phyloP scores from a whole-genome alignment of 176 grass and related monocot species.

The Eragrostis nindensis region DNA sequence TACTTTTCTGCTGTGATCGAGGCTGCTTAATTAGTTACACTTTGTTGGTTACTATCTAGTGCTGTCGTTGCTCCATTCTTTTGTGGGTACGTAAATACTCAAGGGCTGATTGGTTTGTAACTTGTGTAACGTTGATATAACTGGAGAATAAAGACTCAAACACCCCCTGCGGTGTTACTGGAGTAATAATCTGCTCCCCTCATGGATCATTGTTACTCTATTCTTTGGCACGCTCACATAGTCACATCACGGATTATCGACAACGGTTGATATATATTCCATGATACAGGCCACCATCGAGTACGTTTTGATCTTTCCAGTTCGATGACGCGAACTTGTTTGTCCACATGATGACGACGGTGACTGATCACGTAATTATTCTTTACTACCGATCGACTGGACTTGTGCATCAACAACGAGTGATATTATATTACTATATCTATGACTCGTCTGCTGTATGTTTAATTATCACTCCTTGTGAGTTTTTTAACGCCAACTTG shows the following conservation, averaged over 20 bases:
- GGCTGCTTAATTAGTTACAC: neutral
- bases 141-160: slow-evolving; percentile 26
- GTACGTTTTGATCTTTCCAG: neutral
- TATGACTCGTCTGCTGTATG: neutral
- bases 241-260: neutral
- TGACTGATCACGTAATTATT: neutral
- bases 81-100: slow-evolving; percentile 48
- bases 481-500: no score
- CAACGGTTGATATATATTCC: neutral
- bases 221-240: neutral
- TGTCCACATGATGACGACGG: neutral
- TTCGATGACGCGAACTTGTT: neutral
- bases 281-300: neutral
- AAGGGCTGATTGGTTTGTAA: slow-evolving; percentile 35
- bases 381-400: no score
- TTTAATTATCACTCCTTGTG: no score
- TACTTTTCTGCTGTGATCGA: no score
- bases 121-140: slow-evolving; percentile 6
- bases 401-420: no score
- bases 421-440: no score
- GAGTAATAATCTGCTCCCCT: neutral
- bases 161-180: neutral
- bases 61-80: slow-evolving; percentile 21
- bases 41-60: neutral
- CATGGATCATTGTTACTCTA: neutral